Percentiles rank a stretch among this genome's conserved stretches.
phyloP scores from a whole-genome alignment of 148 eudicot genomes.

The Fagopyrum esculentum region DNA sequence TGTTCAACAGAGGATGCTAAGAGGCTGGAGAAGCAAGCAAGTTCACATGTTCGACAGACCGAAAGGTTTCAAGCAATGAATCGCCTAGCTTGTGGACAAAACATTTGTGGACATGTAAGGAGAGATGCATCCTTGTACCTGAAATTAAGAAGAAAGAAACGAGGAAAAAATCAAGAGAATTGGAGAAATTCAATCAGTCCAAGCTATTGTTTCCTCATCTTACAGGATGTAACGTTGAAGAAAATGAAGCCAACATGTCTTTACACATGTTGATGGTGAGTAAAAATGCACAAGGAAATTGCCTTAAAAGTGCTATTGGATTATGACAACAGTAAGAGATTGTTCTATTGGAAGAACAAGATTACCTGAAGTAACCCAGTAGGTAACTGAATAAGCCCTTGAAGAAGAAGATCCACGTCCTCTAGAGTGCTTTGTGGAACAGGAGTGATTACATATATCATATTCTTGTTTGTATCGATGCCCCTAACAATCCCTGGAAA shows the following conservation, averaged over 20 bases:
- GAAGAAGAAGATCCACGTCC: conserved; percentile 66
- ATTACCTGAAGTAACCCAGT: conserved; percentile 70
- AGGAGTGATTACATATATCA: conserved; percentile 69
- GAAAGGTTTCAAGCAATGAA: neutral
- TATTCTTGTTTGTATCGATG: conserved; percentile 42
- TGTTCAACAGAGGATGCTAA: neutral
- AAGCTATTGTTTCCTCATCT: neutral
- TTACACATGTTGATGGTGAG: neutral
- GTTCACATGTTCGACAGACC: neutral
- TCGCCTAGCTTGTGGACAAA: conserved; percentile 28
- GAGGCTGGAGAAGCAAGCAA: neutral
- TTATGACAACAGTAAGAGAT: neutral
- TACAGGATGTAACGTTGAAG: neutral
- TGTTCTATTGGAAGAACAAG: neutral
- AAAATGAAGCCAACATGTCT: neutral
- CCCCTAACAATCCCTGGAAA: conserved; percentile 67
- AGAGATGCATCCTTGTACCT: conserved; percentile 66
- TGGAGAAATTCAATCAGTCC: neutral
- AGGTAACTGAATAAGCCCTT: conserved; percentile 78
- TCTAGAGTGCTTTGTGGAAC: conserved; percentile 53
- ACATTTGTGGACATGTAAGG: conserved; percentile 84
- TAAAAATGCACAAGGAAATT: neutral
- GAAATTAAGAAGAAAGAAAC: neutral
- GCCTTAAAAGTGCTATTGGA: no score
- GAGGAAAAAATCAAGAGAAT: neutral